These are phyloP conservation scores for Kandelia obovata DNA, from an alignment of 345 rosid genomes.

Conservation along the genomic window DNA sequence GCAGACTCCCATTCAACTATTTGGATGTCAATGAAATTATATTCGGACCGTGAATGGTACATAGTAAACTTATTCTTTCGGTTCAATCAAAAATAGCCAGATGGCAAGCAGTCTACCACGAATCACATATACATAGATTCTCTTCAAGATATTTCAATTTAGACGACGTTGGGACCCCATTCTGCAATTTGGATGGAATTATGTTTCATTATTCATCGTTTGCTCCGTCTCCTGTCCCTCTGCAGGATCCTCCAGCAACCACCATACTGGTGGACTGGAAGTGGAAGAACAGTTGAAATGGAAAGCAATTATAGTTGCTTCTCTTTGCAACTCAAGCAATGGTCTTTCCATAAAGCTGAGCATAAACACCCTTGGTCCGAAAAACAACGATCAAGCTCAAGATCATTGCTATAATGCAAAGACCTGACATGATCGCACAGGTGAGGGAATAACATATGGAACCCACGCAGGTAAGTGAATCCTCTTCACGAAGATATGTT, in stretches of 20 bases:
- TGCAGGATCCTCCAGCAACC: conserved; percentile 1
- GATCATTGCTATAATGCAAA: conserved; percentile 53
- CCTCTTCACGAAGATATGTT: conserved; percentile 21
- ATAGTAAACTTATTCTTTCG: too few relatives aligned
- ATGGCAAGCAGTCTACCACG: too few relatives aligned
- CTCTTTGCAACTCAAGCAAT: conserved; percentile 31
- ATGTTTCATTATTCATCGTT: too few relatives aligned
- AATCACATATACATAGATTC: too few relatives aligned
- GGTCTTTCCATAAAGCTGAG: conserved; percentile 49
- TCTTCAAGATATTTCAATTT: too few relatives aligned
- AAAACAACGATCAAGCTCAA: conserved; percentile 59
- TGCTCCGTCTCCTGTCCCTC: neutral
- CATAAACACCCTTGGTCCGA: conserved; percentile 58
- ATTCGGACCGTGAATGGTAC: too few relatives aligned
- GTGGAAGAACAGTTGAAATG: neutral
- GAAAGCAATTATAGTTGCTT: conserved; percentile 9
- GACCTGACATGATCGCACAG: conserved; percentile 51
- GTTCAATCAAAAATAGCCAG: too few relatives aligned
- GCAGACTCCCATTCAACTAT: too few relatives aligned
- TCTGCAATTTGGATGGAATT: too few relatives aligned
- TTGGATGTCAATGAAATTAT: neutral
- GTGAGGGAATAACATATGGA: conserved; percentile 60
- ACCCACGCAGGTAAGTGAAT: conserved; percentile 47
- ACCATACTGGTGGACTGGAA: neutral
- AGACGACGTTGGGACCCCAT: too few relatives aligned